These are phyloP conservation scores for Eucalyptus marginata DNA, from an alignment of 345 rosid species.

Conservation along the genomic window DNA sequence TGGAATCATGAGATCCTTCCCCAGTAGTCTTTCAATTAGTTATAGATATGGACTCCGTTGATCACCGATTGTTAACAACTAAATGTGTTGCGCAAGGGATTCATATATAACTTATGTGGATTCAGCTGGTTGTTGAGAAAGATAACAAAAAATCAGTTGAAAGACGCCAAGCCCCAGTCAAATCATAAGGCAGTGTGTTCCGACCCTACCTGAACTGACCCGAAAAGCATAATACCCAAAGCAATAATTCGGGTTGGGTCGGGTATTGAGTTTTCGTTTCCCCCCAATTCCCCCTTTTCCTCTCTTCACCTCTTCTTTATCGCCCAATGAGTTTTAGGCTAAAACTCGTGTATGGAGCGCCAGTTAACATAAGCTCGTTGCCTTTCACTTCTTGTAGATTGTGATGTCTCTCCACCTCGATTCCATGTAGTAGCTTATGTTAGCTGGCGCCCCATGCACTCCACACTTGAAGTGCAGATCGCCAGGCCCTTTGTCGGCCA, in stretches of 20 bases:
- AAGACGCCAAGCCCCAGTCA: not conserved
- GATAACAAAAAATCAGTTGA: not conserved
- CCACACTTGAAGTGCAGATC: conserved; percentile 22
- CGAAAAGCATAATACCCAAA: no score
- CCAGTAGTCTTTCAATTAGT: not conserved
- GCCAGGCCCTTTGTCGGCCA: conserved; percentile 1
- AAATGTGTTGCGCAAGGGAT: accelerated
- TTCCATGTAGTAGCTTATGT: conserved; percentile 7
- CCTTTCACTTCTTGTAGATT: not conserved
- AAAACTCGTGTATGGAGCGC: no score
- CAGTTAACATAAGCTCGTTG: not conserved
- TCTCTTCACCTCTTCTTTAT: no score
- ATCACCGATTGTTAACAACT: not conserved
- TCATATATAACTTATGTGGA: not conserved
- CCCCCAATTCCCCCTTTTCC: no score
- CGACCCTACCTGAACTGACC: no score
- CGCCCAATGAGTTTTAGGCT: no score
- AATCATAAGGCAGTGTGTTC: not conserved
- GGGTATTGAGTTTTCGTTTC: no score
- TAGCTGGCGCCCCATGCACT: not conserved
- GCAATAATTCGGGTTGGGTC: not conserved
- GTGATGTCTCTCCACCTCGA: conserved; percentile 19
- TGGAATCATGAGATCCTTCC: not conserved
- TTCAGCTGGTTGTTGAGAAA: not conserved
- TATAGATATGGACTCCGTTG: not conserved